Evolutionary conservation across 2,329 filamentous ascomycete species (phyloP).

Genomic region (Phialophora expanda): DNA sequence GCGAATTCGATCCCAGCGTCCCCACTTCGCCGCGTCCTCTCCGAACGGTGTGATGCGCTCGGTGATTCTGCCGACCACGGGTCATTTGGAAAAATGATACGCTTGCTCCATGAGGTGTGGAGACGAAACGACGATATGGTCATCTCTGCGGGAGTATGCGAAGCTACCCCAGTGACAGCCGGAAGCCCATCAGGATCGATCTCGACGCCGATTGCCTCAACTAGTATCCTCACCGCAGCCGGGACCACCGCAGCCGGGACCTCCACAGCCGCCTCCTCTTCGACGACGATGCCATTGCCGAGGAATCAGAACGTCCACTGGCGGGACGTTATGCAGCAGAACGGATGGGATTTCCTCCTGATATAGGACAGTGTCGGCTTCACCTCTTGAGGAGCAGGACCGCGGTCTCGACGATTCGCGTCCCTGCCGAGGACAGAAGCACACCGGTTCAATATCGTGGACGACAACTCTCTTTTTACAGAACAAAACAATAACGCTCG

Average conservation of each 20-base stretch:
- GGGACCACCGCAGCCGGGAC: slow-evolving; percentile 40
- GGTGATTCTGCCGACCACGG: slow-evolving; percentile 80
- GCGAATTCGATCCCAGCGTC: slow-evolving; percentile 75
- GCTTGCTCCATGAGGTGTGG: slow-evolving; percentile 84
- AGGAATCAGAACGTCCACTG: slow-evolving; percentile 76
- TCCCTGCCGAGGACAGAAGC: slow-evolving; percentile 20
- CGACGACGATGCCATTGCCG: slow-evolving; percentile 22
- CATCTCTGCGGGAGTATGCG: slow-evolving; percentile 42
- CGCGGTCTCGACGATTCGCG: slow-evolving; percentile 25
- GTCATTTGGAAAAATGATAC: slow-evolving; percentile 81
- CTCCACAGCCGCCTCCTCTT: slow-evolving; percentile 39
- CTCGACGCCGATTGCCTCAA: slow-evolving; percentile 33
- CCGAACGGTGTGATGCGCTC: slow-evolving; percentile 73
- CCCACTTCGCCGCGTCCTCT: slow-evolving; percentile 76
- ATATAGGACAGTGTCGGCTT: slow-evolving; percentile 54
- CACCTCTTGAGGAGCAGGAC: slow-evolving; percentile 26
- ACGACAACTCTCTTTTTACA: slow-evolving; percentile 27
- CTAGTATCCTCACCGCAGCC: slow-evolving; percentile 11
- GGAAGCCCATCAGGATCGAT: slow-evolving; percentile 36
- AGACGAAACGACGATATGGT: slow-evolving; percentile 67
- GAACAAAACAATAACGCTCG: background rate
- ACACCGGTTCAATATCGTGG: background rate
- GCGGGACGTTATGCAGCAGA: slow-evolving; percentile 90
- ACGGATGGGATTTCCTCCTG: slow-evolving; percentile 90
- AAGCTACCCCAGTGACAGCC: slow-evolving; percentile 39